Evolutionary conservation across 192 early-diverging fungal genomes (phyloP), one percentile per base, ranked within the genome.

Genomic region (Borealophlyctis nickersoniae): DNA sequence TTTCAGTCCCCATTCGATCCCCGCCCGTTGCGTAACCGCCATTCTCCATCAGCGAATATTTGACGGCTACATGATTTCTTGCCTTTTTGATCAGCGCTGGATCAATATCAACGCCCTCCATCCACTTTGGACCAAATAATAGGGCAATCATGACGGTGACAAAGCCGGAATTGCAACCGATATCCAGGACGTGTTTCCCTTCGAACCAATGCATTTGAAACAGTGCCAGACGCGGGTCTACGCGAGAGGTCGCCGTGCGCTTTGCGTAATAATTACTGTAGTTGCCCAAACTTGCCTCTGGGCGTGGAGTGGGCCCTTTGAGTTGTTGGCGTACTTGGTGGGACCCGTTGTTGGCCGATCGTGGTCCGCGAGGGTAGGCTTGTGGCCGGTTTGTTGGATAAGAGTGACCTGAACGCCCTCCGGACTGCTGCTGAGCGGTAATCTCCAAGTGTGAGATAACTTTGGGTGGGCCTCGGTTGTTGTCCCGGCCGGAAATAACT

Each of bases 31-130:
- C n/a, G n/a, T n/a, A n/a, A n/a, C n/a, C n/a, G n/a, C n/a, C n/a
- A n/a, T n/a, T n/a, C n/a, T n/a, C n/a, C n/a, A 67, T 39, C 23
- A 58, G 26, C 26, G 68, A 58, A 0, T 49, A 60, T 4, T 56
- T 34, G 0, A 56, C 9, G 9, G 66, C 65, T 26, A 83, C 53
- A 32, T 76, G 62, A 0, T 36, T 55, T 22, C 78, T 65, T 13
- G 91, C 91, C 32, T 83, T 81, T 4, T 58, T 54, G 50, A 91
- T 80, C 68, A 93, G 65, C 22, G 50, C 58, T 3, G 77, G 70
- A 60, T 93, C 91, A 52, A 93, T 83, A 65, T 93, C 91, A 7
- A 93, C 80, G 5, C 90, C 91, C 3, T 81, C 75, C 24, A 90
- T 81, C 65, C 59, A 69, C 2, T 4, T 16, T 1, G 91, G 86